Evolutionary conservation across 2,329 filamentous ascomycete species (phyloP), one percentile per base, ranked within the genome.

Genomic region (Leptographium lundbergii): DNA sequence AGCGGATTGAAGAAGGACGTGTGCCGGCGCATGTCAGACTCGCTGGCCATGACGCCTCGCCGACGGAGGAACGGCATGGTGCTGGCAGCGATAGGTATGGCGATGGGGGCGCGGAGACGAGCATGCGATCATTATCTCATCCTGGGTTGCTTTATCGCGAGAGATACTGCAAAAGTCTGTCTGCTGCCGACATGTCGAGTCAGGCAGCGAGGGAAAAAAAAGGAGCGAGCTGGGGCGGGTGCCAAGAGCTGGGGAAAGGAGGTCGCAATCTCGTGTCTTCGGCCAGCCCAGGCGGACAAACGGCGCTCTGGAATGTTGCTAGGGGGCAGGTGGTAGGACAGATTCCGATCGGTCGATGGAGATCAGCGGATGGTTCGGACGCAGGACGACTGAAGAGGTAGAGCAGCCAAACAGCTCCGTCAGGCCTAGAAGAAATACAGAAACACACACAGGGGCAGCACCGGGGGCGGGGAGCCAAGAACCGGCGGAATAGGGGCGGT

Each of bases 1-100:
- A 69, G 62, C 51, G 71, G 67, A 60, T 71, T 65, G 54, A 73
- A 61, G 25, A 63, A 57, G 54, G 62, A 59, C 61, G 74, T 76
- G 65, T 79, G 79, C 57, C 78, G 78, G 68, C 78, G 78, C 73
- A 80, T 81, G 64, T 83, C 79, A 62, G 74, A 75, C 68, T 84
- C 80, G 75, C 77, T 81, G 72, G 76, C 79, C 75, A 77, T 73
- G 66, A 78, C 80, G 73, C 79, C 80, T 69, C 79, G 80, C 70
- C 80, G 80, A 73, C 81, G 81, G 72, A 83, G 74, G 66, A 84
- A 81, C 67, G 81, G 79, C 81, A 84, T 84, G 67, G 64, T 72
- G 68, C 67, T 66, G 36, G 54, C 48, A 39, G 48, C 36, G 32
- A 45, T 22, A 22, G n/a, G n/a, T 34, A 14, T 22, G 56, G 36